Conservation (phyloP, 768 basidiomycete genomes). For the Boletus fagicola region DNA sequence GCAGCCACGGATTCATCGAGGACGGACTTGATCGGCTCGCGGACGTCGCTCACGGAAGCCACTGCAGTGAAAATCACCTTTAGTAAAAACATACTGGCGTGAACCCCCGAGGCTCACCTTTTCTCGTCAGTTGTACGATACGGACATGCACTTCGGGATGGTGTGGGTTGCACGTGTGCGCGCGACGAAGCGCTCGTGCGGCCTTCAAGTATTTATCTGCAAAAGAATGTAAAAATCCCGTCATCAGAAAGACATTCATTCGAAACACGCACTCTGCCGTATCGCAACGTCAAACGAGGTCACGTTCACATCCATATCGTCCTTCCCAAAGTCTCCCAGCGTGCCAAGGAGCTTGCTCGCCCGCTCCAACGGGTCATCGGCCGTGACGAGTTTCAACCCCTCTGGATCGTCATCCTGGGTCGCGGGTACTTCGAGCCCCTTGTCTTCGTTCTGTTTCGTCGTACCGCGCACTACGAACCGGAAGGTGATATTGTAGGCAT, state of each 20-base stretch:
- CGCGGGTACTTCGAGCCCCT: constrained; percentile 56
- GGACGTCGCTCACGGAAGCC: constrained; percentile 41
- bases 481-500: constrained; percentile 11
- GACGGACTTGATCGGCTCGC: constrained; percentile 48
- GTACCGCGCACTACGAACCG: constrained; percentile 23
- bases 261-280: constrained; percentile 62
- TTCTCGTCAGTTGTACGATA: constrained; percentile 58
- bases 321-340: constrained; percentile 49
- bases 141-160: constrained; percentile 72
- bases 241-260: neutral
- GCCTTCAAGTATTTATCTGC: constrained; percentile 83
- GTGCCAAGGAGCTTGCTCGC: constrained; percentile 72
- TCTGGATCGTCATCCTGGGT: constrained; percentile 82
- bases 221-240: neutral
- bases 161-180: constrained; percentile 49
- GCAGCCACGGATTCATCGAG: constrained; percentile 47
- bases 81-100: neutral
- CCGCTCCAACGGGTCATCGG: constrained; percentile 66
- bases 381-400: constrained; percentile 65
- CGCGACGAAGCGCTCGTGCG: constrained; percentile 58
- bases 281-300: constrained; percentile 78
- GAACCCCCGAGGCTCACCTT: constrained; percentile 38
- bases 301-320: constrained; percentile 69
- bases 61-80: constrained; percentile 35
- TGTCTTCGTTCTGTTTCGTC: constrained; percentile 53